Base-by-base conservation (phyloP, 495 filamentous ascomycete species). In the Thermothielavioides terrestris region DNA sequence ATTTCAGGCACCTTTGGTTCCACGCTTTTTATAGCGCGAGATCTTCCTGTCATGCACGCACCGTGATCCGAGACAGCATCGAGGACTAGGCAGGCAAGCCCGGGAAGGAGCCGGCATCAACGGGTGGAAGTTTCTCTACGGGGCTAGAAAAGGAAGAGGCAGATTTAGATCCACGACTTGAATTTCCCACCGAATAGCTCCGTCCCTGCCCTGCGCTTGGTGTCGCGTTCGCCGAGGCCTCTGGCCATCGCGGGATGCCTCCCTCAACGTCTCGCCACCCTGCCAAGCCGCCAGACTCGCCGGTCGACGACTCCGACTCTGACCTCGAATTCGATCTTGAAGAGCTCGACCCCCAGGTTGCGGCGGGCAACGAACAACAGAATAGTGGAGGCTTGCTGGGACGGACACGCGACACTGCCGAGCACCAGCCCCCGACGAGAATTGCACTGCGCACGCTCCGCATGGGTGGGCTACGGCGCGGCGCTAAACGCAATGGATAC, bases 381-480 rank as follows among this genome's bases (percentile, higher is more conserved):
- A 35, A 60, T 35, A 55, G 51, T 44, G 59, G 65, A 21, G 67
- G 74, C 17, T 59, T 74, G 15, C 60, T 69, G 37, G 63, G 67
- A 9, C 71, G 69, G 39, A 61, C 66, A 27, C 60, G 64, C 38
- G 65, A 40, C 56, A 57, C 49, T 52, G 49, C 54, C 58, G 68
- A 67, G 55, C 69, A 71, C 68, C 53, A 68, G 69, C 73, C 27
- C 74, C 81, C 32, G n/a, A n/a, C n/a, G n/a, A 72, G 77, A 23
- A 89, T 88, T 56, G 82, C 85, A 15, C 61, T 89, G 50, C 77
- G 83, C 28, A 86, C 80, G 57, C 67, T 89, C 59, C 82, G 84
- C 48, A 79, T 82, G 61, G 65, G 71, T 54, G 80, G 83, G 45
- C 54, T 72, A 64, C 66, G 73, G 21, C 65, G 75, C 18, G 51